Conservation (phyloP, 441 rosid species). For the Erysimum pusillum region DNA sequence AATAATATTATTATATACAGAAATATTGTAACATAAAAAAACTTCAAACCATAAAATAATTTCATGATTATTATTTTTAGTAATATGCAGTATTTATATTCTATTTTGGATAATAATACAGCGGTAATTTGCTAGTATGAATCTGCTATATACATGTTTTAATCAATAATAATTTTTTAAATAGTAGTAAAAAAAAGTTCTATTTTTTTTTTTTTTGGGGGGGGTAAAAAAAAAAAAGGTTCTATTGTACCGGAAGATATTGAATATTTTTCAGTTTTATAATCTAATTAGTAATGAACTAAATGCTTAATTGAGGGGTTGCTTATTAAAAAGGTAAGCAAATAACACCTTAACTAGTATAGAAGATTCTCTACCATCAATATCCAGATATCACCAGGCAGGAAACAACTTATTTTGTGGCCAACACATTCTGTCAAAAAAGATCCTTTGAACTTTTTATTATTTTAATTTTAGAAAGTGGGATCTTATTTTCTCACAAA, state of each 20-base stretch:
- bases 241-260: background rate
- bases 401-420: conserved; percentile 30
- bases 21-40: too few species aligned
- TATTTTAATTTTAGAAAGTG: conserved; percentile 10
- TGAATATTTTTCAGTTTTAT: background rate
- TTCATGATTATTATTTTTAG: too few species aligned
- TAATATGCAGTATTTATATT: too few species aligned
- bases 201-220: too few species aligned
- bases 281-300: background rate
- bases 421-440: conserved; percentile 42
- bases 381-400: conserved; percentile 46
- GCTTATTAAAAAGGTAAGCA: conserved; percentile 29
- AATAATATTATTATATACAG: background rate
- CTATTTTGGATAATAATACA: too few species aligned
- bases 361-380: conserved; percentile 28
- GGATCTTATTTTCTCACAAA: conserved; percentile 3
- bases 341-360: conserved; percentile 31
- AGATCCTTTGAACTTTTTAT: background rate
- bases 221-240: too few species aligned
- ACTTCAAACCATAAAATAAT: too few species aligned
- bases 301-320: conserved; percentile 30
- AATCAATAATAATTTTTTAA: too few species aligned
- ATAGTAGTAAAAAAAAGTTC: background rate
- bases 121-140: too few species aligned
- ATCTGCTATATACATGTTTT: too few species aligned